These are phyloP conservation scores for Pulicaria dysenterica DNA, from an alignment of 129 eudicot species.

Conservation along the genomic window DNA sequence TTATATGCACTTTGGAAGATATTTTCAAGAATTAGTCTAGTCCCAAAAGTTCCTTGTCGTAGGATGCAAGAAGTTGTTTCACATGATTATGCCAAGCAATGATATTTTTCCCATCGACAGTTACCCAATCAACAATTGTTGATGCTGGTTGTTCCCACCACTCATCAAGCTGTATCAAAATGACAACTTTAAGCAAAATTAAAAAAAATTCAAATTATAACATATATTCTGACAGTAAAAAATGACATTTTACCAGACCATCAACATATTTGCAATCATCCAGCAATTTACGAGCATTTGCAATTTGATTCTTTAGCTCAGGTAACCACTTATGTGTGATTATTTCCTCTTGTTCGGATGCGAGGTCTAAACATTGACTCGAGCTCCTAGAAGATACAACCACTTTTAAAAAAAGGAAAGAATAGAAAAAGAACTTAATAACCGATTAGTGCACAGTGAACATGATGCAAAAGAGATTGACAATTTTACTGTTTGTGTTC, in stretches of 20 bases:
- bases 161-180: constrained; percentile 74
- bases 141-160: constrained; percentile 99
- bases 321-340: constrained; percentile 74
- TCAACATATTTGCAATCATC: constrained; percentile 86
- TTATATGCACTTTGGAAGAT: neutral
- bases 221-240: neutral
- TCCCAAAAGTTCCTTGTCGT: constrained; percentile 58
- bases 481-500: constrained; percentile 67
- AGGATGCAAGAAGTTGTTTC: constrained; percentile 88
- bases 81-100: constrained; percentile 92
- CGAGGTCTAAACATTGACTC: constrained; percentile 65
- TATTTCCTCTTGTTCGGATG: constrained; percentile 81
- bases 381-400: constrained; percentile 60
- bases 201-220: neutral
- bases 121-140: constrained; percentile 93
- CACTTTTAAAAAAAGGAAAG: neutral
- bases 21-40: neutral
- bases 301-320: constrained; percentile 57
- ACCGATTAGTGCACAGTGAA: neutral
- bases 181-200: neutral
- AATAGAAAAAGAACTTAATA: neutral
- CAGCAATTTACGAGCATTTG: constrained; percentile 63
- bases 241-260: constrained; percentile 66
- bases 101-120: constrained; percentile 84
- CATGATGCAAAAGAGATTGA: neutral